Conservation (phyloP, 1,284 basidiomycete species). For the Ganoderma multipileum region DNA sequence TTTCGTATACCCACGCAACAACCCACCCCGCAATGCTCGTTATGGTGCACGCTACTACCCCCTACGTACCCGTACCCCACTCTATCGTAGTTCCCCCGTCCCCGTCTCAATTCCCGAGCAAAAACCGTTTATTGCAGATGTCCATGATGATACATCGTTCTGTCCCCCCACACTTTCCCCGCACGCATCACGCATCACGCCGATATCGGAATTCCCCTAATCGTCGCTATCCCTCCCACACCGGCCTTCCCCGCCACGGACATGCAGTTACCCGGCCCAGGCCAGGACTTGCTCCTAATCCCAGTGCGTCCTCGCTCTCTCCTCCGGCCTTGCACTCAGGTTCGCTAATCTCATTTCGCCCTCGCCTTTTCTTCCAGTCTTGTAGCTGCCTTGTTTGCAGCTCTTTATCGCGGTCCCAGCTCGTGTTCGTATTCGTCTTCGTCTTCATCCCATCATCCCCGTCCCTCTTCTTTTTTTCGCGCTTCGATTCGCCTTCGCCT, state of each 20-base stretch:
- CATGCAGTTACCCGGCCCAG: not conserved
- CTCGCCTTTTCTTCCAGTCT: not conserved
- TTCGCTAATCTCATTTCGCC: not conserved
- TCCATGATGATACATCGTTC: constrained; percentile 11
- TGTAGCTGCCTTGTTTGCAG: constrained; percentile 7
- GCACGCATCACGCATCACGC: constrained; percentile 3
- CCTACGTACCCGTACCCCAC: too few species aligned
- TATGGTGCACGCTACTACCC: constrained; percentile 26
- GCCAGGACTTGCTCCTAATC: not conserved
- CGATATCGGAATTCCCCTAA: not conserved
- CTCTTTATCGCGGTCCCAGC: constrained; percentile 14
- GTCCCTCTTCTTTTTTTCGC: not conserved
- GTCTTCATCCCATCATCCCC: not conserved
- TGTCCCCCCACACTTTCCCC: not conserved
- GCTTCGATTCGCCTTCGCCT: not conserved
- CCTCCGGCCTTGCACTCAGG: not conserved
- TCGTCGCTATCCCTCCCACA: constrained; percentile 2
- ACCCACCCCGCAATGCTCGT: constrained; percentile 27
- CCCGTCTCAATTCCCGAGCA: constrained; percentile 4
- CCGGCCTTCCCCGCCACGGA: constrained; percentile 7
- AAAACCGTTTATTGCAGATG: constrained; percentile 16
- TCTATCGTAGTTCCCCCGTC: constrained; percentile 14
- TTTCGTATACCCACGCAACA: constrained; percentile 34
- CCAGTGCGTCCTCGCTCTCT: not conserved
- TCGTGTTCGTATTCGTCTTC: constrained; percentile 12